Evolutionary conservation across 345 rosid species (phyloP), one percentile per base, ranked within the genome.

Genomic region (Gossypium thurberi): DNA sequence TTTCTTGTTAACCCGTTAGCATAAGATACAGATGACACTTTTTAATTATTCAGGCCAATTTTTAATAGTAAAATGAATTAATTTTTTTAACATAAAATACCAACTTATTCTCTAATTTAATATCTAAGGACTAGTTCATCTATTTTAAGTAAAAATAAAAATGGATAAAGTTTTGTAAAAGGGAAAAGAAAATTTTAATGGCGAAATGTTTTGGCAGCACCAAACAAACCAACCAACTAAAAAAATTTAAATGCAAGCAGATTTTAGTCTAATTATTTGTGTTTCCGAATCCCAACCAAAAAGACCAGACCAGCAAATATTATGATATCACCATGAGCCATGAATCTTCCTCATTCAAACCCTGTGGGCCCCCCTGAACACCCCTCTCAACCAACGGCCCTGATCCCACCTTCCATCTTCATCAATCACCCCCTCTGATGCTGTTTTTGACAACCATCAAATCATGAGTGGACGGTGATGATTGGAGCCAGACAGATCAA

Each of bases 401-500:
- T 8, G 81, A 82, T 78, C 17, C 15, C 33, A 50, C 61, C 13
- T 37, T 40, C 1, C 8, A 15, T 2, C 1, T 18, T 0, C 57
- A 21, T 77, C 20, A 52, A 82, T 77, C 84, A 80, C 2, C 25
- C 44, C 7, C 28, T 20, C 60, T 56, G 14, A 56, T 67, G 74
- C 70, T 21, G 79, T 53, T 69, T 53, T 68, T 83, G 83, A 74
- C 82, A 81, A 81, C 81, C 84, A 82, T 85, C 85, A 80, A 81
- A 86, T 88, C 87, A 84, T 73, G 82, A 76, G 76, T 75, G 78
- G 81, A 74, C 81, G 76, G 78, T 77, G 71, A 84, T 88, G 90
- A 85, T 88, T 79, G 86, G 88, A 83, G 79, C 74, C 84, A 78
- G 87, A 90, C 85, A 80, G 78, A 78, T 76, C 51, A 80, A 64